Conservation (phyloP, 352 stramenopile genomes). For the Globisporangium nodosum region DNA sequence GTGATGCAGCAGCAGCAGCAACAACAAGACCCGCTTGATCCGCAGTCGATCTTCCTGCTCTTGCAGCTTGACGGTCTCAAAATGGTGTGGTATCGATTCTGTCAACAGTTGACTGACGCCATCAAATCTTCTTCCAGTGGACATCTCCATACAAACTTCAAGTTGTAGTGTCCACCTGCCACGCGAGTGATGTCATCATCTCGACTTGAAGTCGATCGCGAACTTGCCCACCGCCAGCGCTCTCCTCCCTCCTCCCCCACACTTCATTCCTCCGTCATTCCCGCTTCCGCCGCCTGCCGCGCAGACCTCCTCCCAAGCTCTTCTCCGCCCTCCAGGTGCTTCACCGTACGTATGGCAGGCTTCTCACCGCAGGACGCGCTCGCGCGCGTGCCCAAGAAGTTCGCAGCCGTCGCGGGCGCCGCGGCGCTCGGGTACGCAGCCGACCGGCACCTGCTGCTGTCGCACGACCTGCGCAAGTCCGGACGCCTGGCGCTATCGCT, state of each 20-base stretch:
- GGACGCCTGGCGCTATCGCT: constrained; percentile 33
- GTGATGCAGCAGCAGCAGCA: too few relatives aligned
- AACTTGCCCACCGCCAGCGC: too few relatives aligned
- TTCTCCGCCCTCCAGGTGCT: neutral
- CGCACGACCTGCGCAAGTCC: constrained; percentile 45
- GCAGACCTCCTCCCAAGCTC: neutral
- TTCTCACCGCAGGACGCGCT: constrained; percentile 1
- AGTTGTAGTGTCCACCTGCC: too few relatives aligned
- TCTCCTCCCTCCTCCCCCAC: neutral
- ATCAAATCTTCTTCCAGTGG: too few relatives aligned
- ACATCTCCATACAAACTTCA: too few relatives aligned
- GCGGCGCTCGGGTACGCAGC: constrained; percentile 37
- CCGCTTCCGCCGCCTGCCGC: neutral
- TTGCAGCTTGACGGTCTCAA: too few relatives aligned
- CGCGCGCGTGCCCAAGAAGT: constrained; percentile 31
- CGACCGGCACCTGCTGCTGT: constrained; percentile 56
- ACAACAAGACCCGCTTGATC: too few relatives aligned
- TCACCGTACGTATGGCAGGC: neutral
- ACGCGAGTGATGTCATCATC: too few relatives aligned
- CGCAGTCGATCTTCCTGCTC: too few relatives aligned
- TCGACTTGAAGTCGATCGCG: too few relatives aligned
- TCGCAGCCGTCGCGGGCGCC: constrained; percentile 34
- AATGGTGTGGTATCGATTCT: too few relatives aligned
- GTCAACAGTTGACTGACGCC: too few relatives aligned
- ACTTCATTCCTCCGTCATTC: neutral